A percentile compares a stretch with the other conserved stretches of the same genome.
These are phyloP conservation scores for Acanthamoeba healyi DNA, from an alignment of 208 protist species.

Conservation along the genomic window DNA sequence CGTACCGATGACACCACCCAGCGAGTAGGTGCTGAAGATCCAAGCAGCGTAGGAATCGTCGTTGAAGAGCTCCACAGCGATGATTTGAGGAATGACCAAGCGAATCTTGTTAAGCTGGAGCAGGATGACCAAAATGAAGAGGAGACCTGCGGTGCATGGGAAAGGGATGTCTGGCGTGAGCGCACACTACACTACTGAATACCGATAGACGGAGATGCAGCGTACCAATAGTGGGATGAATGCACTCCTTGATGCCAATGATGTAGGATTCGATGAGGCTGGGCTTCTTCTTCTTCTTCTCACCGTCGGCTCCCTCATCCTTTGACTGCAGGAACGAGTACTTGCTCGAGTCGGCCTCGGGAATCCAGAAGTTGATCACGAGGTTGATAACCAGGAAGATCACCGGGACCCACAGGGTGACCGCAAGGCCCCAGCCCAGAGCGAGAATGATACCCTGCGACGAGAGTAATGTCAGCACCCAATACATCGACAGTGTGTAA, in stretches of 20 bases:
- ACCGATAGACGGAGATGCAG: background rate
- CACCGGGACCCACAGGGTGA: slow-evolving; percentile 61
- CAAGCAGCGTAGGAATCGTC: slow-evolving; percentile 74
- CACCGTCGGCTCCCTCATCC: background rate
- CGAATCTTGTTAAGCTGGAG: slow-evolving; percentile 73
- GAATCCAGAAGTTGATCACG: slow-evolving; percentile 61
- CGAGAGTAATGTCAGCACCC: background rate
- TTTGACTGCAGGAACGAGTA: slow-evolving; percentile 60
- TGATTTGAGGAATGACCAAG: slow-evolving; percentile 71
- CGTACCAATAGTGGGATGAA: slow-evolving; percentile 40
- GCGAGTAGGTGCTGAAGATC: slow-evolving; percentile 71
- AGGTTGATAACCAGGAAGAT: slow-evolving; percentile 35
- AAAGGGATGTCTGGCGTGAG: background rate
- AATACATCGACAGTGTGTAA: too few relatives aligned
- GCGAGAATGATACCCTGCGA: slow-evolving; percentile 42
- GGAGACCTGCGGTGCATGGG: background rate
- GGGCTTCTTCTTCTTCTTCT: slow-evolving; percentile 69
- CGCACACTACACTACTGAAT: too few relatives aligned
- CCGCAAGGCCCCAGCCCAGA: slow-evolving; percentile 29
- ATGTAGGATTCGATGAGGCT: slow-evolving; percentile 12
- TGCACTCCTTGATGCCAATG: slow-evolving; percentile 69
- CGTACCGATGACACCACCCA: slow-evolving; percentile 74
- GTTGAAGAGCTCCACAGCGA: slow-evolving; percentile 70
- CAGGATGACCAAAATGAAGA: slow-evolving; percentile 70
- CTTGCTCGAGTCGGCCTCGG: slow-evolving; percentile 54